Evolutionary conservation across 1,284 basidiomycete genomes (phyloP), one percentile per base, ranked within the genome.

Genomic region (Blastosporella zonata): DNA sequence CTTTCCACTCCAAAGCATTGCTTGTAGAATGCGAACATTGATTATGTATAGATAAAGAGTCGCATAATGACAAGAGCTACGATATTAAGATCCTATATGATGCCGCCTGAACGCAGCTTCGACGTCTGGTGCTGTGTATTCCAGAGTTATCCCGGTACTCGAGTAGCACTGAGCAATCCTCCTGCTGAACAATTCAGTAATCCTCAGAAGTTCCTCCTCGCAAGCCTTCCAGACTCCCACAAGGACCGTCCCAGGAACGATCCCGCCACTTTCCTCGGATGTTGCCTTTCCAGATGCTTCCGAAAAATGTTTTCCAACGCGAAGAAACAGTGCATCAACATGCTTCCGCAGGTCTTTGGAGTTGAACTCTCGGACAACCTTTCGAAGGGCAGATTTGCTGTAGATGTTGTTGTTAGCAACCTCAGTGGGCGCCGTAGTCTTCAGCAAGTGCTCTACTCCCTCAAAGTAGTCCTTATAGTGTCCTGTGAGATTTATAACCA

Each of bases 291-390:
- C 87, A 6, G 82, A 79, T 0, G 80, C 79, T 59, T 93, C 89
- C 2, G 84, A 84, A 64, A 97, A 98, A 64, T 98, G 96, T 67
- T 99, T 99, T 66, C 94, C 92, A 21, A 99, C 92, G 6, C 96
- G 82, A 63, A 92, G 92, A 63, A 86, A 89, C 36, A 99, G 75
- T 7, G 82, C 81, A 53, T 98, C 96, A 41, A 97, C 74, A 54
- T 84, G 73, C 62, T 87, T 97, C 29, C 91, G 84, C 22, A 97
- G 73, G 63, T 99, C 96, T 66, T 97, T 98, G 25, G 81, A 71
- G 47, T 81, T 86, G 61, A 84, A 87, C 58, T 97, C 94, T 62
- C 92, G 93, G 43, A 93, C 70, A 7, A 93, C 78, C 63, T 93
- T 92, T 64, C 93, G 94, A 27, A 94, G 71, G 0, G 87, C 73